A percentile compares a stretch with the other conserved stretches of the same genome.
Evolutionary conservation across 768 basidiomycete genomes (phyloP).

Genomic region (Boletus rex-veris): DNA sequence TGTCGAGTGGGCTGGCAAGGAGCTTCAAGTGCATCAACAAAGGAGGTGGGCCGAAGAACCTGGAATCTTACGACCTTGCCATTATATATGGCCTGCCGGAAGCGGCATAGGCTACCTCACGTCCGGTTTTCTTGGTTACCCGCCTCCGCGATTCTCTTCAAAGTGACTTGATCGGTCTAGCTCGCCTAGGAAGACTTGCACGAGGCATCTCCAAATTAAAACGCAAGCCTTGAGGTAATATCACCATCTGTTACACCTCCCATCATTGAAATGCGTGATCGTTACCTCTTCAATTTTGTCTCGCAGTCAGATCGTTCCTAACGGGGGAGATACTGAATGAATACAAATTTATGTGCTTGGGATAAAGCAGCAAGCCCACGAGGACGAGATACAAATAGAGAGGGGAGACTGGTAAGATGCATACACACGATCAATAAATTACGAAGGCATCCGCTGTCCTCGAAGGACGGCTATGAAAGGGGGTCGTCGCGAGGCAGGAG

Average conservation of each 20-base stretch:
- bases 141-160: constrained; percentile 13
- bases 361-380: constrained; percentile 22
- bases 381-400: constrained; percentile 34
- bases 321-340: constrained; percentile 15
- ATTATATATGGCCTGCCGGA: constrained; percentile 24
- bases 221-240: constrained; percentile 32
- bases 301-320: constrained; percentile 29
- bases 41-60: constrained; percentile 10
- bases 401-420: constrained; percentile 18
- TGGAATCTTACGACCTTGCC: constrained; percentile 1
- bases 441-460: constrained; percentile 29
- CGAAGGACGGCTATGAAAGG: constrained; percentile 69
- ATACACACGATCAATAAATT: constrained; percentile 27
- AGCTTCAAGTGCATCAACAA: constrained; percentile 24
- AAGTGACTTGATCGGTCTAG: constrained; percentile 16
- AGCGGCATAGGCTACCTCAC: constrained; percentile 9
- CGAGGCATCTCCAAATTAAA: constrained; percentile 28
- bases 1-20: constrained; percentile 19
- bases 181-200: constrained; percentile 20
- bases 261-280: constrained; percentile 34
- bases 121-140: constrained; percentile 15
- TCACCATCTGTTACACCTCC: constrained; percentile 23
- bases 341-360: constrained; percentile 19
- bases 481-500: constrained; percentile 45
- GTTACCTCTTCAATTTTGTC: constrained; percentile 22